phyloP scores from a whole-genome alignment of 2,329 filamentous ascomycete genomes.

The Pyrenochaeta sp. region DNA sequence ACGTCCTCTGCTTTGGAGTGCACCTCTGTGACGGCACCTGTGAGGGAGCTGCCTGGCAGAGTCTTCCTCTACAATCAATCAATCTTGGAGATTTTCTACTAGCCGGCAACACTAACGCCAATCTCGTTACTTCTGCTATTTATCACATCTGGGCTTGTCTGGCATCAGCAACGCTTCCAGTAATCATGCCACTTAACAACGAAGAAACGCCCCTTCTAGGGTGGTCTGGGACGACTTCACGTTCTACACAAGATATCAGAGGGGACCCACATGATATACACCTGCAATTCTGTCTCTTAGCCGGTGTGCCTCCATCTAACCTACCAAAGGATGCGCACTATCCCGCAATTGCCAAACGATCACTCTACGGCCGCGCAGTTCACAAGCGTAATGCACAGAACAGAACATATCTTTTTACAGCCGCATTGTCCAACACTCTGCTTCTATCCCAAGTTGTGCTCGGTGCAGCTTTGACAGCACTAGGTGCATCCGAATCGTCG shows the following conservation, averaged over 20 bases:
- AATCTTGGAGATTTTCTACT: no score
- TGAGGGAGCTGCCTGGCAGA: no score
- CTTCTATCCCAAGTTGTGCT: constrained; percentile 52
- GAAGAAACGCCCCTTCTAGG: constrained; percentile 3
- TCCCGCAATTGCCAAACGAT: constrained; percentile 31
- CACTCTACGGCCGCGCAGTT: constrained; percentile 48
- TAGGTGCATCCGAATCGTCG: constrained; percentile 47
- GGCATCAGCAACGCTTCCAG: not conserved
- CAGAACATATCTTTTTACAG: constrained; percentile 47
- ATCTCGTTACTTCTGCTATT: no score
- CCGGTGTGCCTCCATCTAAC: constrained; percentile 41
- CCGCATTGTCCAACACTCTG: constrained; percentile 48
- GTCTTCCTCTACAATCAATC: no score
- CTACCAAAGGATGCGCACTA: not conserved
- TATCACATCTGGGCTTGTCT: no score
- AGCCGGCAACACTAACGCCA: no score
- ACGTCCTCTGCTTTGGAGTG: not conserved
- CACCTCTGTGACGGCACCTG: not conserved
- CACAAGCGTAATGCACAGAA: constrained; percentile 42
- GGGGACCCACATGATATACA: constrained; percentile 20
- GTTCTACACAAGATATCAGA: not conserved
- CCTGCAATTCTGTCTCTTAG: constrained; percentile 45
- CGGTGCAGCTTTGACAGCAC: constrained; percentile 50
- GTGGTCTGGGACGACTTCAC: not conserved
- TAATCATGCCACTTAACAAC: not conserved